Evolutionary conservation across 1,284 basidiomycete species (phyloP), one percentile per base, ranked within the genome.

Genomic region (Fomitiporia mediterranea): DNA sequence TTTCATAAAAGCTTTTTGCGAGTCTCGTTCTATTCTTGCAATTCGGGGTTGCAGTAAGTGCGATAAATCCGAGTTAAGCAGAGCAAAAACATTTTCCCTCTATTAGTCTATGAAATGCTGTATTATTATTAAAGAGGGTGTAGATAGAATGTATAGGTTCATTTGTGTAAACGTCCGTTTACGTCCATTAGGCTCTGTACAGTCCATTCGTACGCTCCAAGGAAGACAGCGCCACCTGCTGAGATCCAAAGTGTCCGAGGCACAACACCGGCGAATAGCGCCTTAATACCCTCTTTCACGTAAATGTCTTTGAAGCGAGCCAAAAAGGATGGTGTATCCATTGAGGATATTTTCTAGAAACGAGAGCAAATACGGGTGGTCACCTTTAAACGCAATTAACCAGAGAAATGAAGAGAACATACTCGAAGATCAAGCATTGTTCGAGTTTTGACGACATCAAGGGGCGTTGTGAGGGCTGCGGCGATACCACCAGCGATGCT

Each of bases 221-320:
- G 77, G 73, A 99, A 99, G 0, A 99, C 94, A 0, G 95, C 94
- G 2, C 97, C 97, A 4, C 97, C 97, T 1, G 93, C 84, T 1
- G 93, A 94, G 66, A 99, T 98, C 88, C 95, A 98, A 53, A 97
- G 70, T 38, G 94, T 97, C 63, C 97, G 80, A 17, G 96, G 97
- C 7, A 96, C 80, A 44, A 91, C 83, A 4, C 97, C 97, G 3
- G 87, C 74, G 68, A 97, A 98, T 1, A 99, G 77, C 0, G 90
- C 91, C 35, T 70, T 73, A 1, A 76, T 54, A 1, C 96, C 97
- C 70, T 97, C 95, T 1, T 73, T 72, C 2, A 69, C 64, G 62
- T 89, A 87, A 57, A 99, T 95, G 9, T 77, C 72, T 54, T 70
- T 67, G 32, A 91, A 71, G 37, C 89, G 80, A 1, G 68, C 69